Percentiles rank a stretch among this genome's conserved stretches.
Conservation (phyloP, 306 rosid species). For the Potentilla sterilis region DNA sequence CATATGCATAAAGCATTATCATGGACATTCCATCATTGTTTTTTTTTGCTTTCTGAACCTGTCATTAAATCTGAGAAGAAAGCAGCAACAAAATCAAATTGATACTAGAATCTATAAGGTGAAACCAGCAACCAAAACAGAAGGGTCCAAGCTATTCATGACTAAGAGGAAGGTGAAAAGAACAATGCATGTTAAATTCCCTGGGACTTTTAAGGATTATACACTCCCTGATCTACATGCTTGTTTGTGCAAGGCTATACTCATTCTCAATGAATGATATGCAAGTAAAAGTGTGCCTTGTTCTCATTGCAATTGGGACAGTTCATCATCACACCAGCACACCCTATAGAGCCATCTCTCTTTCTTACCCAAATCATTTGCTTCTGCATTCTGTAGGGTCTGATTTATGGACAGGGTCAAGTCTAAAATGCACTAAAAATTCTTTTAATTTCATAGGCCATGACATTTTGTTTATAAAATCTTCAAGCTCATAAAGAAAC, state of each 20-base stretch:
- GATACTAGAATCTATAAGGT: slow-evolving; percentile 31
- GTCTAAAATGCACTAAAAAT: slow-evolving; percentile 3
- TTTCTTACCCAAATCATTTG: slow-evolving; percentile 28
- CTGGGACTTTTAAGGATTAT: neutral
- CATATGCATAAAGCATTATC: slow-evolving; percentile 23
- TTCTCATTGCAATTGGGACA: slow-evolving; percentile 33
- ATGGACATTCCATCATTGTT: slow-evolving; percentile 21
- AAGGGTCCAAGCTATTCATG: slow-evolving; percentile 42
- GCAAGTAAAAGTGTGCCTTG: slow-evolving; percentile 20
- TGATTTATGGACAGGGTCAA: slow-evolving; percentile 4
- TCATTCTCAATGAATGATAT: slow-evolving; percentile 19
- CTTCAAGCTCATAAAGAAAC: slow-evolving; percentile 25
- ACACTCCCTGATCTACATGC: slow-evolving; percentile 49
- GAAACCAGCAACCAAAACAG: slow-evolving; percentile 20
- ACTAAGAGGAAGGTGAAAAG: slow-evolving; percentile 23
- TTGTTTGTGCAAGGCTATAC: slow-evolving; percentile 46
- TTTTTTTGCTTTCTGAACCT: slow-evolving; percentile 28
- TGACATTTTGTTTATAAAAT: neutral
- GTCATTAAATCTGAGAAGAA: slow-evolving; percentile 53
- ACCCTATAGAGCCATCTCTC: slow-evolving; percentile 6
- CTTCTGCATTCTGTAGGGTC: slow-evolving; percentile 21
- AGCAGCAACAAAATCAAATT: slow-evolving; percentile 30
- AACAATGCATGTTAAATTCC: neutral
- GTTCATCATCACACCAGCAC: slow-evolving; percentile 39
- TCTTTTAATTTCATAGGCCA: slow-evolving; percentile 3